phyloP scores from a whole-genome alignment of 2,329 filamentous ascomycete species.

The Fusarium palustre region DNA sequence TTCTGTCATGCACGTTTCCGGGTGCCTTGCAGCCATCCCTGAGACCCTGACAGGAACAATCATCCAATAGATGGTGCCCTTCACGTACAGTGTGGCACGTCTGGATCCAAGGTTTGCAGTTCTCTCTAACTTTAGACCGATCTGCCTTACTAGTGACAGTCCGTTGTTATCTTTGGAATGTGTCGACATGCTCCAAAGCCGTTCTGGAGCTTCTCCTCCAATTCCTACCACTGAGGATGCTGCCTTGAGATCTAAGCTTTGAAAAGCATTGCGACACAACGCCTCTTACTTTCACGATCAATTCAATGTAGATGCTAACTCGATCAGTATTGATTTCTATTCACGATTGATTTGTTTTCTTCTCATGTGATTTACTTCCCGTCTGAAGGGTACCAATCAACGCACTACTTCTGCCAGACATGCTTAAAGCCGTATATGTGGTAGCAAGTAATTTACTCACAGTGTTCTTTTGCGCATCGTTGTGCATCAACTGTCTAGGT shows the following conservation, averaged over 20 bases:
- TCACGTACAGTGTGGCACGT: slow-evolving; percentile 4
- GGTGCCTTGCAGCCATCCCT: slow-evolving; percentile 29
- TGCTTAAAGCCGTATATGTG: background rate
- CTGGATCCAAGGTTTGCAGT: slow-evolving; percentile 11
- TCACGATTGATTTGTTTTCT: background rate
- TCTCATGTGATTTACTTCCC: background rate
- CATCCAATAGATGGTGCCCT: slow-evolving; percentile 13
- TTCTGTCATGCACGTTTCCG: slow-evolving; percentile 33
- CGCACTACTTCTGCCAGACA: background rate
- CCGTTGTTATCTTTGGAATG: slow-evolving; percentile 30
- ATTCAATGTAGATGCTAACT: background rate
- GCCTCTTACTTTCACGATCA: slow-evolving; percentile 9
- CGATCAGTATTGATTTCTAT: background rate
- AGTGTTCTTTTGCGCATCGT: background rate
- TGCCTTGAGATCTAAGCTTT: slow-evolving; percentile 9
- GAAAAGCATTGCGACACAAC: slow-evolving; percentile 8
- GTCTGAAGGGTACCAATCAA: background rate
- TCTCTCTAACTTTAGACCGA: slow-evolving; percentile 27
- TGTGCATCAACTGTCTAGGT: background rate
- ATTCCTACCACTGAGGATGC: slow-evolving; percentile 7
- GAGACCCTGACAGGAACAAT: slow-evolving; percentile 11
- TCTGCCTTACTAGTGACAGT: slow-evolving; percentile 23
- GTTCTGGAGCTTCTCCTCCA: slow-evolving; percentile 4
- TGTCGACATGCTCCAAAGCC: slow-evolving; percentile 1
- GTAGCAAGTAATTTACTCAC: background rate